Percentiles rank a stretch among this genome's conserved stretches.
Conservation (phyloP, 148 eudicot genomes). For the Dysphania ambrosioides region DNA sequence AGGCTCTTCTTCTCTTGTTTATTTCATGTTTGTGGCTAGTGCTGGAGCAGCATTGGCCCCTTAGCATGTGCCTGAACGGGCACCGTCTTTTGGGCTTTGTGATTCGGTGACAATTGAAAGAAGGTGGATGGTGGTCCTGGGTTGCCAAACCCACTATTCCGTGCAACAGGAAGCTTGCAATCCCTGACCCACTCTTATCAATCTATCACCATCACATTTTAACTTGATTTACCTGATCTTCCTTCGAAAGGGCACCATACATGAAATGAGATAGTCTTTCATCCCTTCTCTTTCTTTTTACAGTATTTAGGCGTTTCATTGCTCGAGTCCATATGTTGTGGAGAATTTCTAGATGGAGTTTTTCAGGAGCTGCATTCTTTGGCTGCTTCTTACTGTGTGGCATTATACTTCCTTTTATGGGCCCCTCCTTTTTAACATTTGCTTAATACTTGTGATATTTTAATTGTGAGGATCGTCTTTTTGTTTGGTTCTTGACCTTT, state of each 20-base stretch:
- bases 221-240: background rate
- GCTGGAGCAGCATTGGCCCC: background rate
- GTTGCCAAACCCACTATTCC: background rate
- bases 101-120: conserved; percentile 19
- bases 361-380: conserved; percentile 25
- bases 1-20: conserved; percentile 5
- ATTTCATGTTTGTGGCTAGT: background rate
- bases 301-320: background rate
- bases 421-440: conserved; percentile 17
- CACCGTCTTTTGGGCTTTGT: conserved; percentile 8
- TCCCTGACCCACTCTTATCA: conserved; percentile 10
- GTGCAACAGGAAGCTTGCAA: background rate
- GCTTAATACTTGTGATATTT: background rate
- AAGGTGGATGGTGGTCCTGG: conserved; percentile 20
- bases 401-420: conserved; percentile 21
- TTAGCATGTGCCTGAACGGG: conserved; percentile 4
- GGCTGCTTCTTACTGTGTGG: conserved; percentile 23
- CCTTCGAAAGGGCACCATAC: background rate
- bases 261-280: background rate
- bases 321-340: background rate
- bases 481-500: conserved; percentile 12
- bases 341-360: conserved; percentile 2
- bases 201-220: conserved; percentile 13
- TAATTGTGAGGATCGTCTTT: conserved; percentile 8
- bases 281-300: background rate